Conservation (phyloP, 169 alveolate species). For the Plasmodium adleri region DNA sequence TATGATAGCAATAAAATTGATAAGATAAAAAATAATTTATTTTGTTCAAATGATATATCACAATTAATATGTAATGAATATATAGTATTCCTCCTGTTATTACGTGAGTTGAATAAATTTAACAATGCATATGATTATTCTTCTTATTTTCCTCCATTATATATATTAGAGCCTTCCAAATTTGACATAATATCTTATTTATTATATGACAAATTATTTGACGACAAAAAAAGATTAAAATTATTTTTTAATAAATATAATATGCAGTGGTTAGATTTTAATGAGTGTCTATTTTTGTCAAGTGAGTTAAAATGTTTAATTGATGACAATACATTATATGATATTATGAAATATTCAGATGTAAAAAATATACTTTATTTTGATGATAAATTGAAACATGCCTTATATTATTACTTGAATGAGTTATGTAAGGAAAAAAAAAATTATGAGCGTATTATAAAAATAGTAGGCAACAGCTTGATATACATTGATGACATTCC, state of each 20-base stretch:
- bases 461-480: slow-evolving; percentile 12
- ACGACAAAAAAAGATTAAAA: slow-evolving; percentile 45
- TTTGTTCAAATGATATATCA: not conserved
- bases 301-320: slow-evolving; percentile 8
- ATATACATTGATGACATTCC: slow-evolving; percentile 46
- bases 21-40: slow-evolving; percentile 11
- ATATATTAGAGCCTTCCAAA: not conserved
- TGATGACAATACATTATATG: slow-evolving; percentile 9
- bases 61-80: slow-evolving; percentile 26
- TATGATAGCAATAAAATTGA: slow-evolving; percentile 2
- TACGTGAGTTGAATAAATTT: slow-evolving; percentile 37
- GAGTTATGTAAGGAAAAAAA: slow-evolving; percentile 7
- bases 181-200: not conserved
- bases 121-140: slow-evolving; percentile 21
- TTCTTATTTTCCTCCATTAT: slow-evolving; percentile 23
- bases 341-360: slow-evolving; percentile 39
- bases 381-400: slow-evolving; percentile 15
- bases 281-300: slow-evolving; percentile 48
- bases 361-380: slow-evolving; percentile 27
- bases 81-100: slow-evolving; percentile 26
- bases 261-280: slow-evolving; percentile 22
- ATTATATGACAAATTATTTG: slow-evolving; percentile 43
- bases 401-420: slow-evolving; percentile 33
- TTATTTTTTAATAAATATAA: slow-evolving; percentile 32
- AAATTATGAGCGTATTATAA: not conserved